Conservation (phyloP, 306 rosid genomes). For the Dicorynia guianensis region DNA sequence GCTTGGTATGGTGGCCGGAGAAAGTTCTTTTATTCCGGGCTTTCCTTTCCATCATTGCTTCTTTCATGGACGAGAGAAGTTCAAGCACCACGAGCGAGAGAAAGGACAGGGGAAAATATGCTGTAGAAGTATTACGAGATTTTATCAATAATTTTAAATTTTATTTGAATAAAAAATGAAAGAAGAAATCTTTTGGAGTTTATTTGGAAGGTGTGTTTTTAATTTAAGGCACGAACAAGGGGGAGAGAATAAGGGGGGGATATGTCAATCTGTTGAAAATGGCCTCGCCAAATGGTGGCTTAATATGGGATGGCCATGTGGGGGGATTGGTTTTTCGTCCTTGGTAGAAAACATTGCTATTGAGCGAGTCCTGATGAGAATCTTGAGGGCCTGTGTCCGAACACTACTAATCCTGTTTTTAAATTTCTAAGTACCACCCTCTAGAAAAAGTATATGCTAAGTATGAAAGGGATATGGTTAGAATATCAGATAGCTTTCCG, state of each 20-base stretch:
- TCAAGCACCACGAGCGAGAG: neutral
- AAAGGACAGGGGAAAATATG: neutral
- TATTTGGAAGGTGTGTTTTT: neutral
- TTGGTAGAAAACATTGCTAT: slow-evolving; percentile 28
- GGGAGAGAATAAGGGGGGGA: slow-evolving; percentile 45
- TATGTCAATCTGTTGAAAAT: slow-evolving; percentile 27
- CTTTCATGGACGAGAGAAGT: slow-evolving; percentile 51
- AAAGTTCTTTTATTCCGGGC: slow-evolving; percentile 38
- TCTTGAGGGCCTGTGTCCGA: slow-evolving; percentile 10
- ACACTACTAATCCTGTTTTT: neutral
- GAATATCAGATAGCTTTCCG: neutral
- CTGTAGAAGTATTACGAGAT: neutral
- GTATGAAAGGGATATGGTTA: neutral
- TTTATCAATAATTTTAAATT: neutral
- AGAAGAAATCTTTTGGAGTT: neutral
- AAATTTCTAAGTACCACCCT: neutral
- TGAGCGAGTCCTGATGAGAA: slow-evolving; percentile 60
- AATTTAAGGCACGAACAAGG: neutral
- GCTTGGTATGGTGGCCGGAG: slow-evolving; percentile 39
- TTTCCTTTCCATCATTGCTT: slow-evolving; percentile 21
- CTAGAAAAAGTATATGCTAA: neutral
- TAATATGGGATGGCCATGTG: slow-evolving; percentile 43
- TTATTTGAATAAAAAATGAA: too few species aligned
- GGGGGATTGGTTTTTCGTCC: slow-evolving; percentile 30
- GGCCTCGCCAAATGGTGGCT: slow-evolving; percentile 21